Evolutionary conservation across 179 eudicot genomes (phyloP), one percentile per base, ranked within the genome.

Genomic region (Spergularia azorica): DNA sequence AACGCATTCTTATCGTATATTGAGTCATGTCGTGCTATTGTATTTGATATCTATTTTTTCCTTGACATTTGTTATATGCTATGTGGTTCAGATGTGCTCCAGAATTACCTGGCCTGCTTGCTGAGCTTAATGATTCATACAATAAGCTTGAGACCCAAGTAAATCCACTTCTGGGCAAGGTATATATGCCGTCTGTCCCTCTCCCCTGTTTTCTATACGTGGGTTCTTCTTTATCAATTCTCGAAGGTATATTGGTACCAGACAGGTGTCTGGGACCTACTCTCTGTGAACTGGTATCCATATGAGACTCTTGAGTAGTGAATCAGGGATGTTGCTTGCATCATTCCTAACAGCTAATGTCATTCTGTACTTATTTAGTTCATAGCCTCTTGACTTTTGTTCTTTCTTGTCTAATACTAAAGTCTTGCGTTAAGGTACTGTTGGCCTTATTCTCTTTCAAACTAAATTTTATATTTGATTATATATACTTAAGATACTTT

Each of bases 21-120:
- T 20, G 66, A 57, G 11, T 59, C 62, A 5, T 50, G 17, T 61
- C 32, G 2, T 18, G 26, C 60, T 51, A 61, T 36, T 69, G 51
- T 6, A 6, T 67, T 46, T 68, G 62, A 43, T 43, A 32, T 20
- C 14, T 26, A 54, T 2, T 55, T 15, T 78, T 71, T 9, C 21
- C n/a, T n/a, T 56, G 50, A 52, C 60, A 8, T 17, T 52, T 58
- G 9, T 67, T 4, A 16, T 43, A 1, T 81, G 69, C 43, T 78
- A 73, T 20, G 67, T 70, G 32, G 67, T 84, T 80, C 88, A 95
- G 99, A 79, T 91, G 91, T 83, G 97, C 97, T 70, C 99, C 99
- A 32, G 99, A 95, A 76, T 79, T 95, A 79, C 89, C 94, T 82
- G 96, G 92, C 83, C 82, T 93, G 52, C 82, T 95, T 50, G 84